Percentiles rank a stretch among this genome's conserved stretches.
These are phyloP conservation scores for Beauveria brongniartii DNA, from an alignment of 2,329 filamentous ascomycete genomes.

Conservation along the genomic window DNA sequence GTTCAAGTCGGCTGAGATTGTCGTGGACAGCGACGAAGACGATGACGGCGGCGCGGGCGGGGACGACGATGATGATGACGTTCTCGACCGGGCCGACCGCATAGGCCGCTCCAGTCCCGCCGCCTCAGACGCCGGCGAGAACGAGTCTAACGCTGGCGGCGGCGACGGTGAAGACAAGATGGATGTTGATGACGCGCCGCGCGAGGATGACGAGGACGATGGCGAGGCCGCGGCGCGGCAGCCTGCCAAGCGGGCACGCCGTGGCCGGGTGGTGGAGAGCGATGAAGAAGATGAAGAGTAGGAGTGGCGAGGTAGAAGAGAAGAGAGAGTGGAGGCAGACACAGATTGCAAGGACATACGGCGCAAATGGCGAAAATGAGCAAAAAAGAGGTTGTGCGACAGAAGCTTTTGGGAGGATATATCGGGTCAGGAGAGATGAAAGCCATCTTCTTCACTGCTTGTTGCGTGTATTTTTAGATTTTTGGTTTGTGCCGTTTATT, in stretches of 20 bases:
- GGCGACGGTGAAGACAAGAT: constrained; percentile 38
- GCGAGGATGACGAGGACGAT: constrained; percentile 27
- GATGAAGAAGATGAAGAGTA: constrained; percentile 43
- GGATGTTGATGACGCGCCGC: constrained; percentile 43
- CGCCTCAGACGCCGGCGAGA: constrained; percentile 22
- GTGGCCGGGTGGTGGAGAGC: constrained; percentile 45
- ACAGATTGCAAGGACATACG: constrained; percentile 16
- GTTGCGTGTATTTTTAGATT: background rate
- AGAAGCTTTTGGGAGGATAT: background rate
- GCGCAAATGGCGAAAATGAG: background rate
- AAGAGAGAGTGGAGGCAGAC: constrained; percentile 16
- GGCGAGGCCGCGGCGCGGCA: constrained; percentile 37
- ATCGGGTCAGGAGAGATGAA: background rate
- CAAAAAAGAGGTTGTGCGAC: background rate
- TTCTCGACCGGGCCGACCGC: constrained; percentile 38
- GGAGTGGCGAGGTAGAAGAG: background rate
- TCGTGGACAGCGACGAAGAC: constrained; percentile 67
- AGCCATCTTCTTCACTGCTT: background rate
- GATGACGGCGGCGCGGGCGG: constrained; percentile 25
- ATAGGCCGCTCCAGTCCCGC: constrained; percentile 30
- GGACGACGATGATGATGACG: constrained; percentile 28
- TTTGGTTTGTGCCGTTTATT: background rate
- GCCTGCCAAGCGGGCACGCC: constrained; percentile 38
- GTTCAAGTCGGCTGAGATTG: constrained; percentile 79
- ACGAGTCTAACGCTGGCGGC: constrained; percentile 17